Base-by-base conservation (phyloP, 768 basidiomycete species). In the Austroboletus eburneus region DNA sequence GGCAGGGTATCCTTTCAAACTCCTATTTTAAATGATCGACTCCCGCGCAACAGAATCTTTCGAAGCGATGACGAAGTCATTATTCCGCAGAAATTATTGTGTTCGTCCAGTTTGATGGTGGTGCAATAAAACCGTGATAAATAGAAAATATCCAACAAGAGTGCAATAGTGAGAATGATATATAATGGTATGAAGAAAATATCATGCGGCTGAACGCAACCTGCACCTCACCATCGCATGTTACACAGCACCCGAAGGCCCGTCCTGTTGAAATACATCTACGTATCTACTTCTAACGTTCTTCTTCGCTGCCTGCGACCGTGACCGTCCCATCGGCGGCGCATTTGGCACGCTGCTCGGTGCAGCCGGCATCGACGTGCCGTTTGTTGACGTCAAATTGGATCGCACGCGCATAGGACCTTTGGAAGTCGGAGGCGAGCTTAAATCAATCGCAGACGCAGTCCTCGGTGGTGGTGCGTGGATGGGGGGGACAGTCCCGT, bases 221-320 rank as follows among this genome's bases (percentile, higher is more conserved):
- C 33, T 39, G 14, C 21, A 29, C n/a, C 38, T 21, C 35, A 7
- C 23, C 17, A 21, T 25, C 21, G 2, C n/a, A 33, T 16, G 29
- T 37, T 52, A 57, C 23, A 51, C 56, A 29, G 56, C 57, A 35
- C 62, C 39, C 8, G 40, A 18, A 3, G 51, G 56, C 25, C 58
- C 67, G 25, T 74, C 73, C 56, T 83, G 77, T 54, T 86, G 82
- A 66, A 93, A 84, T n/a, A 93, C 85, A 61, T 93, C 91, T 3
- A 96, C 91, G 61, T 96, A 96, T 51, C 89, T 81, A 62, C 73
- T 87, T 45, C 91, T 79, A 45, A 88, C 69, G 54, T 82, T 85
- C 50, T 85, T 84, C 69, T 90, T 94, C 21, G 81, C 75, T 18
- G 70, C 68, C 25, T 77, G 75, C 40, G 77, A 78, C 22, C 79